A percentile compares a stretch with the other conserved stretches of the same genome.
Evolutionary conservation across 345 rosid species (phyloP).

Genomic region (Capsella bursapastoris): DNA sequence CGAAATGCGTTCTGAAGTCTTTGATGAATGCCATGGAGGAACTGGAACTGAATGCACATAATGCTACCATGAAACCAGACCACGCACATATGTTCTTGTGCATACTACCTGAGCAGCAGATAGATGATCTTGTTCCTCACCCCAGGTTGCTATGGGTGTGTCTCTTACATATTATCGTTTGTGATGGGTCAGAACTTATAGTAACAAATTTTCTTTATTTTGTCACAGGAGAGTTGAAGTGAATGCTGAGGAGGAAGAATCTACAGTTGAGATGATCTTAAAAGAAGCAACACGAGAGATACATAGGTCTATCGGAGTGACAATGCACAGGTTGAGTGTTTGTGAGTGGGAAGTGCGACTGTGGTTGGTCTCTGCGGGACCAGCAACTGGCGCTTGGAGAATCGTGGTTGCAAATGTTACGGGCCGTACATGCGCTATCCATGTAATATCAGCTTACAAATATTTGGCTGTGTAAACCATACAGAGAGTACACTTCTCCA

Average conservation of each 20-base stretch:
- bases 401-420: constrained; percentile 83
- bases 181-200: constrained; percentile 12
- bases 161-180: constrained; percentile 16
- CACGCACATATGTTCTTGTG: constrained; percentile 95
- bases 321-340: constrained; percentile 88
- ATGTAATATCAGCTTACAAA: constrained; percentile 63
- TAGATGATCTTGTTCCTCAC: constrained; percentile 85
- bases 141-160: constrained; percentile 59
- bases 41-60: constrained; percentile 88
- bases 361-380: constrained; percentile 82
- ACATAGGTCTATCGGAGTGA: constrained; percentile 76
- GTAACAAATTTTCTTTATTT: constrained; percentile 41
- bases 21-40: constrained; percentile 94
- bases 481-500: constrained; percentile 16
- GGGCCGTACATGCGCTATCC: constrained; percentile 86
- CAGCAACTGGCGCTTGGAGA: constrained; percentile 97
- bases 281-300: constrained; percentile 77
- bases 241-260: constrained; percentile 68
- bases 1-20: constrained; percentile 81
- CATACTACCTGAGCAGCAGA: constrained; percentile 78
- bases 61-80: constrained; percentile 72
- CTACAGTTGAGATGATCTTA: constrained; percentile 64
- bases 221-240: constrained; percentile 79
- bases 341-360: constrained; percentile 98
- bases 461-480: neutral